A percentile compares a stretch with the other conserved stretches of the same genome.
These are phyloP conservation scores for Beta vulgaris DNA, from an alignment of 148 eudicot genomes.

Conservation along the genomic window DNA sequence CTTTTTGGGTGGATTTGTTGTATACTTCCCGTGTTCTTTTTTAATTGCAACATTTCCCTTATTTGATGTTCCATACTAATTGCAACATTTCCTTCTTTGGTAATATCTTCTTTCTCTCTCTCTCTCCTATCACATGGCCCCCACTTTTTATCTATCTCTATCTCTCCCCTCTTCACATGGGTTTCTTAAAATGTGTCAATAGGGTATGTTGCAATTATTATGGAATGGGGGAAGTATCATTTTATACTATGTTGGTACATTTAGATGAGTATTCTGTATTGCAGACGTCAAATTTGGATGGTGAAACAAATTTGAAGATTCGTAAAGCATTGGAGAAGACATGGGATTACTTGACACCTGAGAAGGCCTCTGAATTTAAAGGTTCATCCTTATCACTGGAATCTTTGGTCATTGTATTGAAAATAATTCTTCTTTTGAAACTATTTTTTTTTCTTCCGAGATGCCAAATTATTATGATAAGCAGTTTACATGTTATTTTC, in stretches of 20 bases:
- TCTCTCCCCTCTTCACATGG: too few relatives aligned
- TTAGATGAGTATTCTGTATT: slow-evolving; percentile 19
- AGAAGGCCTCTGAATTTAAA: slow-evolving; percentile 75
- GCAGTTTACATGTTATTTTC: not conserved
- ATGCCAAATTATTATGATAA: too few relatives aligned
- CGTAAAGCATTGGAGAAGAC: slow-evolving; percentile 96
- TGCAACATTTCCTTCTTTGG: too few relatives aligned
- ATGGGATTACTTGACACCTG: slow-evolving; percentile 82
- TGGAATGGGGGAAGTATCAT: too few relatives aligned
- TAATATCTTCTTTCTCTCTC: too few relatives aligned
- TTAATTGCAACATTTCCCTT: too few relatives aligned
- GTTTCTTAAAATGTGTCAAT: too few relatives aligned
- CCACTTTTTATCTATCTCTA: too few relatives aligned
- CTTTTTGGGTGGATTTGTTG: not conserved
- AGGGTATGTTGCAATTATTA: too few relatives aligned
- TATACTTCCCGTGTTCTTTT: too few relatives aligned
- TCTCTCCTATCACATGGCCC: too few relatives aligned
- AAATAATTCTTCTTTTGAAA: not conserved
- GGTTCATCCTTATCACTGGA: slow-evolving; percentile 37
- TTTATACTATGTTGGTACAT: not conserved
- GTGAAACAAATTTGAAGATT: slow-evolving; percentile 97
- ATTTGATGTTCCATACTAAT: too few relatives aligned
- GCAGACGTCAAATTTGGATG: slow-evolving; percentile 96
- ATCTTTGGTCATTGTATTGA: not conserved
- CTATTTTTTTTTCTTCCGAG: not conserved